phyloP scores from a whole-genome alignment of 345 rosid genomes.

The Isatis tinctoria region DNA sequence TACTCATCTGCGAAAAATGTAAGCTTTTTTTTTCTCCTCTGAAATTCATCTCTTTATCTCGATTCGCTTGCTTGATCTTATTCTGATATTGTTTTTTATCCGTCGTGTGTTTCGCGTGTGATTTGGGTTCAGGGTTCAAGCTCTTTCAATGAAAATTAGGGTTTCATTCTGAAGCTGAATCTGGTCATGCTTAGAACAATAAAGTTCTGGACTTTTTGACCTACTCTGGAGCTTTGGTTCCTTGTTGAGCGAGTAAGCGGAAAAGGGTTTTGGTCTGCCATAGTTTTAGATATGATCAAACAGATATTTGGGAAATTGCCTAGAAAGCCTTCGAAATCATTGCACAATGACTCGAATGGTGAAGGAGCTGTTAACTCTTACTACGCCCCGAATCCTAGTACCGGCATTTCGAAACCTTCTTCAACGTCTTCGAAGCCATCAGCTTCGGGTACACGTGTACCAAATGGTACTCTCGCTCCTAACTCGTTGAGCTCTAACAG shows the following conservation, averaged over 20 bases:
- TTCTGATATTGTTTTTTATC: background rate
- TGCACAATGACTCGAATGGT: conserved; percentile 41
- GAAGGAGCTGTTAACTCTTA: conserved; percentile 44
- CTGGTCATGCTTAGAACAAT: conserved; percentile 3
- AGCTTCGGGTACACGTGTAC: conserved; percentile 37
- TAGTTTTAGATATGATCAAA: conserved; percentile 56
- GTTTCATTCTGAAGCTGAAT: conserved; percentile 4
- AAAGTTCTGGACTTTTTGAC: background rate
- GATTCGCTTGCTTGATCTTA: background rate
- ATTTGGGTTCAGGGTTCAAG: conserved; percentile 1
- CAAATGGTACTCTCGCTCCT: conserved; percentile 44
- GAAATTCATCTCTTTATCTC: background rate
- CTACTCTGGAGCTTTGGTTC: conserved; percentile 7
- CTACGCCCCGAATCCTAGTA: conserved; percentile 38
- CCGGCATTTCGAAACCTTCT: conserved; percentile 16
- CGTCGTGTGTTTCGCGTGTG: background rate
- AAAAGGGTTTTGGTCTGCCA: background rate
- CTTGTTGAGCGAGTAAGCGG: background rate
- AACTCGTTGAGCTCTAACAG: conserved; percentile 23
- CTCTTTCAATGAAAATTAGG: conserved; percentile 4
- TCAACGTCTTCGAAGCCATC: conserved; percentile 33
- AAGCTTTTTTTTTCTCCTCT: conserved; percentile 9
- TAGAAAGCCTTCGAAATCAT: conserved; percentile 64
- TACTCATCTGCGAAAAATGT: conserved; percentile 12
- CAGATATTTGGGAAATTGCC: conserved; percentile 79